Evolutionary conservation across 352 stramenopile species (phyloP), one percentile per base, ranked within the genome.

Genomic region (Phytophthora pluvialis): DNA sequence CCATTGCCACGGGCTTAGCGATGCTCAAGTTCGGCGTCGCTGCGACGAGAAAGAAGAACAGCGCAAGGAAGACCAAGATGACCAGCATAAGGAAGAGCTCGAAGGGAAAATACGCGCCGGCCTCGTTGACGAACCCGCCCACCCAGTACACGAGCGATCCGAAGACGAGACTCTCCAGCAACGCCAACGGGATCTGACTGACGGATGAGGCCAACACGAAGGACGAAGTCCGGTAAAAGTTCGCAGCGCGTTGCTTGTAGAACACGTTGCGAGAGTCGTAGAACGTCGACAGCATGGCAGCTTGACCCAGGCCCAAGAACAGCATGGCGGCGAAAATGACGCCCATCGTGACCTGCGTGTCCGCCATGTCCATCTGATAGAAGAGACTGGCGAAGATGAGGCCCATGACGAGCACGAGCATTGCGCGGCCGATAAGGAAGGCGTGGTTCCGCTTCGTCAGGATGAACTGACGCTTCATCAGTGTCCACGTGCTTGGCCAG

Each of bases 141-240:
- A 96, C 81, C 75, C 82, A 97, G 67, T 97, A 97, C 11, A 97
- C 69, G 29, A 96, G 67, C 12, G 80, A 91, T 9, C 88, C 88
- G 72, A 97, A 97, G n/a, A 94, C 60, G 21, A 96, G 55, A 31
- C 76, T 80, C 66, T 97, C 90, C 43, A 84, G 58, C n/a, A 89
- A 28, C 67, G 72, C 67, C 50, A 92, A 77, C 63, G 86, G 77
- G 48, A 90, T 71, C 47, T 87, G 66, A 39, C 76, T 81, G 8
- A 86, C 18, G 9, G 71, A 75, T 39, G 67, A 75, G 5, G 78
- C 81, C 25, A 97, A 60, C 38, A 96, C 81, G 62, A 95, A 97
- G 9, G 84, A 82, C 16, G 82, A 86, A 11, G 89, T 83, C 39
- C 85, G 84, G 58, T 92, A 97, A 58, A 97, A 97, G 54, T 97